These are phyloP conservation scores for Nemania sp. DNA, from an alignment of 2,329 filamentous ascomycete species.

Conservation along the genomic window DNA sequence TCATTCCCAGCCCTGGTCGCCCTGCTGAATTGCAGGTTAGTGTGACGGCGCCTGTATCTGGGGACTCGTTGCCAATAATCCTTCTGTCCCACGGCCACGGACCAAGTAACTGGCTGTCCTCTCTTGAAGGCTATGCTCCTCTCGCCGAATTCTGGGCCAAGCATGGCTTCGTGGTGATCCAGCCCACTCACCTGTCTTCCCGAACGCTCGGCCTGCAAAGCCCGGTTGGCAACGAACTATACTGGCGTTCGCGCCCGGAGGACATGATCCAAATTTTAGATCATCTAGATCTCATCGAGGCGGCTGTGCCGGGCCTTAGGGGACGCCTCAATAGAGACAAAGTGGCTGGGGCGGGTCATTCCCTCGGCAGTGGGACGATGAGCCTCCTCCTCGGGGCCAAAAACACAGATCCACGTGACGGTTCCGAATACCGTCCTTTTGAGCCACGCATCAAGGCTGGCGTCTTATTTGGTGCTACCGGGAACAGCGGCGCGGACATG, in stretches of 20 bases:
- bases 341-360: slow-evolving; percentile 56
- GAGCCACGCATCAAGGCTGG: slow-evolving; percentile 56
- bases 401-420: slow-evolving; percentile 51
- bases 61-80: slow-evolving; percentile 53
- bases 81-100: slow-evolving; percentile 58
- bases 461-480: slow-evolving; percentile 51
- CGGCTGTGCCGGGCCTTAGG: slow-evolving; percentile 49
- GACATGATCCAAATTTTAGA: slow-evolving; percentile 56
- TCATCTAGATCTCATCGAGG: slow-evolving; percentile 53
- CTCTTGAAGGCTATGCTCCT: slow-evolving; percentile 57
- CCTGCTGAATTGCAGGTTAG: slow-evolving; percentile 51
- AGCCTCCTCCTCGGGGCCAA: slow-evolving; percentile 52
- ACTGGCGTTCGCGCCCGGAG: slow-evolving; percentile 51
- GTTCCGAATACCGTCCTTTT: slow-evolving; percentile 28
- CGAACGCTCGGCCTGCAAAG: slow-evolving; percentile 46
- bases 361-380: slow-evolving; percentile 53
- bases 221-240: slow-evolving; percentile 45
- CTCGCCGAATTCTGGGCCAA: slow-evolving; percentile 57
- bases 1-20: slow-evolving; percentile 46
- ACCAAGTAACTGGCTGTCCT: slow-evolving; percentile 54
- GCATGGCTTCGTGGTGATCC: slow-evolving; percentile 58
- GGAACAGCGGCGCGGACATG: slow-evolving; percentile 49
- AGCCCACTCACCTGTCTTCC: slow-evolving; percentile 58
- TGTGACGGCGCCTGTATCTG: slow-evolving; percentile 52
- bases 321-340: slow-evolving; percentile 52